Base-by-base conservation (phyloP, 108 stramenopile genomes). In the Pseudonitzschia pungens region DNA sequence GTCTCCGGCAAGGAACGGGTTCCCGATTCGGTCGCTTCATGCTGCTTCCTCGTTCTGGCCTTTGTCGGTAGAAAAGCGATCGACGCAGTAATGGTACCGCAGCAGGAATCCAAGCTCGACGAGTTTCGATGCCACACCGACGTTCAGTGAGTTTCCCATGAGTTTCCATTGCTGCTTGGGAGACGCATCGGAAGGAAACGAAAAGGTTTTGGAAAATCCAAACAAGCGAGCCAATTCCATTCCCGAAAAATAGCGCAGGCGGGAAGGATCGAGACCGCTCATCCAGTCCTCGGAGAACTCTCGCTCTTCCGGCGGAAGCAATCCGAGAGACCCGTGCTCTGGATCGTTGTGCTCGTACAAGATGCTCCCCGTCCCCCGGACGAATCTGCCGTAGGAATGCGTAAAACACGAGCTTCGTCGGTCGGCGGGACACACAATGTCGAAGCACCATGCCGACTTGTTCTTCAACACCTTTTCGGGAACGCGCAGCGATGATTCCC, bases 371-470 rank as follows among this genome's bases (percentile, higher is more conserved):
- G 96, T 95, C 4, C 96, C 96, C 55, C 83, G 65, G 29, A 87
- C 70, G 51, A 84, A 97, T 29, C 87, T 78, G 0, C 90, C 91
- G 77, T 97, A 97, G 28, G 92, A 86, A 26, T 86, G 83, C 6
- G 96, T 97, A 69, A 95, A 95, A 70, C 96, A 96, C 15, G 89
- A 71, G 44, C 75, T 70, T 18, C 80, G 74, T 51, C 59, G 54
- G 41, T 75, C 63, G 10, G 27, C 4, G 27, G 89, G 86, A 24
- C 26, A 84, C 18, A 91, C 90, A 64, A 95, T 82, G 68, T 97
- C 96, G 80, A 95, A 91, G 58, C 91, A 94, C 95, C 95, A 96
- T 1, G 92, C 72, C 18, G 92, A 84, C 56, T 76, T 77, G 36
- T 75, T 80, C 18, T 79, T 28, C 36, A 87, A 65, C 1, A 92